phyloP scores from a whole-genome alignment of 73 alveolate species.

The Durusdinium trenchii region DNA sequence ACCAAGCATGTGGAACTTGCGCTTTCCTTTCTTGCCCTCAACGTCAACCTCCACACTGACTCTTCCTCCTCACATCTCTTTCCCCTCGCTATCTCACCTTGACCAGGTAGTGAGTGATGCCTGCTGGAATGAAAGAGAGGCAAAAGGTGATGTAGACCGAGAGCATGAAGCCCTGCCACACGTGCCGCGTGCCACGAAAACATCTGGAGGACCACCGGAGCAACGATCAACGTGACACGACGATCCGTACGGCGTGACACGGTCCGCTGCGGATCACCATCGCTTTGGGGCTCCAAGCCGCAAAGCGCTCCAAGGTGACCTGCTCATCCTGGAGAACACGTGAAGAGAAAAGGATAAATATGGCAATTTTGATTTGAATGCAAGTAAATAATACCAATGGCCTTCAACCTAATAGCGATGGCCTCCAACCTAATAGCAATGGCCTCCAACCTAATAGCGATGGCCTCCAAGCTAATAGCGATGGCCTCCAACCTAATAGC shows the following conservation, averaged over 20 bases:
- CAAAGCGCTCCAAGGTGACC: slow-evolving; percentile 54
- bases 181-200: neutral
- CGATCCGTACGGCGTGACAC: neutral
- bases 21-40: neutral
- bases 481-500: too few relatives aligned
- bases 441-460: too few relatives aligned
- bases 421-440: too few relatives aligned
- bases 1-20: neutral
- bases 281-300: slow-evolving; percentile 1
- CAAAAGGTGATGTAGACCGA: slow-evolving; percentile 68
- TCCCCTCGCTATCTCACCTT: neutral
- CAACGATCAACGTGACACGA: neutral
- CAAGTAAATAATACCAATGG: neutral
- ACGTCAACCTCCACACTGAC: neutral
- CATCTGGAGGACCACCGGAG: neutral
- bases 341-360: neutral
- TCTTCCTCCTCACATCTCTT: neutral
- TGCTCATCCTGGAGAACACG: slow-evolving; percentile 62
- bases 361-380: neutral
- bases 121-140: slow-evolving; percentile 65
- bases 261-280: neutral
- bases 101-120: slow-evolving; percentile 88
- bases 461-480: too few relatives aligned
- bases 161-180: slow-evolving; percentile 9
- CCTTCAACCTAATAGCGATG: too few relatives aligned